Evolutionary conservation across 495 filamentous ascomycete genomes (phyloP), one percentile per base, ranked within the genome.

Genomic region (Lasiosphaeria hispida): DNA sequence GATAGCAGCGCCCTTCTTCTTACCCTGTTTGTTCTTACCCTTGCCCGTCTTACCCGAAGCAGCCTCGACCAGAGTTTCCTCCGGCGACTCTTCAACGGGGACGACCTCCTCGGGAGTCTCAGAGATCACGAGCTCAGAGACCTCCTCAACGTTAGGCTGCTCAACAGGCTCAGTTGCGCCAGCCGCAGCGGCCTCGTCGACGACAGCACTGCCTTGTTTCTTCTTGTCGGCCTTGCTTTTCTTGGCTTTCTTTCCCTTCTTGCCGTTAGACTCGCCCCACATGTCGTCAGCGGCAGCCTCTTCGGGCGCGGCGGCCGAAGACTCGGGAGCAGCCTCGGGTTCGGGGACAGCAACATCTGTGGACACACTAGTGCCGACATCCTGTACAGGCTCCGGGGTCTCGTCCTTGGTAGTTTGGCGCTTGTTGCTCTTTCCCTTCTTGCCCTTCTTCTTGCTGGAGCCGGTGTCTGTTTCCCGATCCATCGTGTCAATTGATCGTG

Each of bases 171-270:
- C 23, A 9, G 51, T 10, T 10, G 55, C 10, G 18, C 49, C 55
- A 40, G 38, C 39, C 14, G 39, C 39, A 41, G 42, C 3, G 13
- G 30, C 18, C 13, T 54, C 39, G 34, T 43, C 44, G 11, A 6
- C 23, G 10, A 36, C 41, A 17, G 30, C 34, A 52, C 14, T 9
- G 36, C 51, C 47, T 19, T 49, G 33, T 34, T 40, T 55, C 38
- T 55, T 45, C 53, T 55, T 45, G 42, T 58, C 61, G 8, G 33
- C 60, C 54, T 61, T 64, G 42, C 61, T 63, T 47, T 71, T 68
- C 62, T 71, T 69, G 52, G 45, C 59, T 53, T 75, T 69, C 51
- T 74, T 69, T 40, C 36, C 59, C 61, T 65, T 68, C 47, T 64
- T 65, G 35, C 54, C 58, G 35, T 40, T 48, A 38, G 58, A n/a